These are phyloP conservation scores for Aspergillus ellipticus DNA, from an alignment of 495 filamentous ascomycete species.

Conservation along the genomic window DNA sequence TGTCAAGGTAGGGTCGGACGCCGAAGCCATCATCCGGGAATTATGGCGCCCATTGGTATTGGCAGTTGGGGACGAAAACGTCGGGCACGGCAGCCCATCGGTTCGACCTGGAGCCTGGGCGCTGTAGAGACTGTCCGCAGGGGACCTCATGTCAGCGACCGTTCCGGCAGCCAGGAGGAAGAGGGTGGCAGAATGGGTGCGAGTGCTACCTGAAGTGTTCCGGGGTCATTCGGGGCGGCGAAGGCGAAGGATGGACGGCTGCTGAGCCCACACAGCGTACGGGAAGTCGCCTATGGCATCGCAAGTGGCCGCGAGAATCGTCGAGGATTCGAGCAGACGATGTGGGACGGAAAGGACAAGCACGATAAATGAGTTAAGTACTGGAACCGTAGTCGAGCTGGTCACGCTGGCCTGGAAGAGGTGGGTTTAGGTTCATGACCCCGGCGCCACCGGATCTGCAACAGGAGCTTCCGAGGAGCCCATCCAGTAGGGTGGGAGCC, in stretches of 20 bases:
- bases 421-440: background rate
- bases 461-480: background rate
- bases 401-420: background rate
- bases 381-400: background rate
- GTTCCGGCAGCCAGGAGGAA: background rate
- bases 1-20: constrained; percentile 52
- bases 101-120: background rate
- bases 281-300: constrained; percentile 7
- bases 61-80: background rate
- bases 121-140: background rate
- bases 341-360: background rate
- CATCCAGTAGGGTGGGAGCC: background rate
- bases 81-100: background rate
- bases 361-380: background rate
- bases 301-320: background rate
- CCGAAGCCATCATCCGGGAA: constrained; percentile 9
- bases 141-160: background rate
- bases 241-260: constrained; percentile 1
- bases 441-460: background rate
- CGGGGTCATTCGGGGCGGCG: constrained; percentile 10
- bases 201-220: constrained; percentile 9
- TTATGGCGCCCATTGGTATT: background rate
- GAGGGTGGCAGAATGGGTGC: background rate
- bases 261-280: constrained; percentile 11
- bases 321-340: background rate